Evolutionary conservation across 2,329 filamentous ascomycete species (phyloP).

Genomic region (Cladosporium oxysporum): DNA sequence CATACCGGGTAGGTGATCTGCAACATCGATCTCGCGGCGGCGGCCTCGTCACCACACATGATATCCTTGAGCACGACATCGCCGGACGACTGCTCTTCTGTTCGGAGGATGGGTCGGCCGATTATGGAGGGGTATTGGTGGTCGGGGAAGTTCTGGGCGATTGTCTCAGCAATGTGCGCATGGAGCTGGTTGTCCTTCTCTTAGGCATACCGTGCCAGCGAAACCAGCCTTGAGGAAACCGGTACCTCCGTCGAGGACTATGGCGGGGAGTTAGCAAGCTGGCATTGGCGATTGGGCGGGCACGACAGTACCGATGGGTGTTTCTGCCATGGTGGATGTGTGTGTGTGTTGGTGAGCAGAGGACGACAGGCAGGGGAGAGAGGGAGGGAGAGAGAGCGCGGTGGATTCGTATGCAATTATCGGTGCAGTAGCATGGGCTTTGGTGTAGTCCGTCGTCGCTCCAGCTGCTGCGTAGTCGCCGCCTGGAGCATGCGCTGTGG

Average conservation of each 20-base stretch:
- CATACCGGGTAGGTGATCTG: slow-evolving; percentile 93
- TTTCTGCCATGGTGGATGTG: slow-evolving; percentile 45
- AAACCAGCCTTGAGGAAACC: slow-evolving; percentile 99
- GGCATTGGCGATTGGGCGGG: slow-evolving; percentile 12
- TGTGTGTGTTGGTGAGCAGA: slow-evolving; percentile 22
- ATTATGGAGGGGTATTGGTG: slow-evolving; percentile 98
- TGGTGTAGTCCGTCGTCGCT: not conserved
- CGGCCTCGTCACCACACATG: slow-evolving; percentile 99
- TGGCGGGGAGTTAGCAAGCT: slow-evolving; percentile 24
- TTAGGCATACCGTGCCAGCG: slow-evolving; percentile 71
- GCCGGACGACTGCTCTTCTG: slow-evolving; percentile 76
- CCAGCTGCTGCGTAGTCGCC: not conserved
- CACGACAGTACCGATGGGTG: slow-evolving; percentile 48
- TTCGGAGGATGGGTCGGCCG: slow-evolving; percentile 93
- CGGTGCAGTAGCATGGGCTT: not conserved
- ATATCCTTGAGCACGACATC: slow-evolving; percentile 88
- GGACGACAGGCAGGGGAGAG: slow-evolving; percentile 1
- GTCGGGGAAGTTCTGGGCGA: slow-evolving; percentile 87
- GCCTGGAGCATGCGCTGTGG: slow-evolving; percentile 17
- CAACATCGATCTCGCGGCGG: slow-evolving; percentile 92
- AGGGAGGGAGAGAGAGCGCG: not conserved
- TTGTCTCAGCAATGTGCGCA: slow-evolving; percentile 8
- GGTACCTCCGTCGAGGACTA: slow-evolving; percentile 99
- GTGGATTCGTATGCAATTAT: not conserved
- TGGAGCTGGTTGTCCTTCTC: not conserved